Base-by-base conservation (phyloP, 371 early-diverging fungal species). In the Chytridium lagenaria region DNA sequence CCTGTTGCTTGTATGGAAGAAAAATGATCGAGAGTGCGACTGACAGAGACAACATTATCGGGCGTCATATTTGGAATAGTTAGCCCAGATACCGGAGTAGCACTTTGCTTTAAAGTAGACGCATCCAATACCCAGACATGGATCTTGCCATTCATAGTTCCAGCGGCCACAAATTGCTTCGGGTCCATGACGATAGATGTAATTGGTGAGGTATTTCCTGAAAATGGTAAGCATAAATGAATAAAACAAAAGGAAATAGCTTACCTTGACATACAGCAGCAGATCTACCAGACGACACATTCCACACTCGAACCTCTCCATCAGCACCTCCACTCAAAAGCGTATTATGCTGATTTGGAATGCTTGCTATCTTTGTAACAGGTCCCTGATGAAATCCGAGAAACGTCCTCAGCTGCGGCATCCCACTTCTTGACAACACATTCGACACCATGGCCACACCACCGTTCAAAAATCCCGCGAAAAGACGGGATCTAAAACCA, bases 271-370 rank as follows among this genome's bases (percentile, higher is more conserved):
- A 40, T 5, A 69, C 59, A 0, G 61, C 26, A 0, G 75, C 55
- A 49, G 79, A 78, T 28, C 19, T 16, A 0, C n/a, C 28, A 1
- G 68, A 33, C 15, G 59, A 7, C 10, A 74, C 57, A 67, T 80
- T 76, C 83, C 83, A 83, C 1, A 79, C 63, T 12, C 73, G 50
- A 10, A 83, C 73, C 1, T 3, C 3, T 15, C 81, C 83, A 67
- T 83, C 83, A 2, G 33, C 55, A 28, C 78, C 67, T 3, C 81
- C 83, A 37, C 68, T 73, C 12, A 80, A 16, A 31, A 83, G 22
- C 1, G 69, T 31, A n/a, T 23, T 44, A 1, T 67, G 67, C 30
- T 55, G 23, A 26, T 50, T 59, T 22, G 79, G 74, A 15, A 74
- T 23, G 73, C 77, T 75, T 0, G 72, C 59, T 34, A 83, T n/a